Evolutionary conservation across 805 yeast genomes (phyloP).

Genomic region (Saturnispora zaruensis): DNA sequence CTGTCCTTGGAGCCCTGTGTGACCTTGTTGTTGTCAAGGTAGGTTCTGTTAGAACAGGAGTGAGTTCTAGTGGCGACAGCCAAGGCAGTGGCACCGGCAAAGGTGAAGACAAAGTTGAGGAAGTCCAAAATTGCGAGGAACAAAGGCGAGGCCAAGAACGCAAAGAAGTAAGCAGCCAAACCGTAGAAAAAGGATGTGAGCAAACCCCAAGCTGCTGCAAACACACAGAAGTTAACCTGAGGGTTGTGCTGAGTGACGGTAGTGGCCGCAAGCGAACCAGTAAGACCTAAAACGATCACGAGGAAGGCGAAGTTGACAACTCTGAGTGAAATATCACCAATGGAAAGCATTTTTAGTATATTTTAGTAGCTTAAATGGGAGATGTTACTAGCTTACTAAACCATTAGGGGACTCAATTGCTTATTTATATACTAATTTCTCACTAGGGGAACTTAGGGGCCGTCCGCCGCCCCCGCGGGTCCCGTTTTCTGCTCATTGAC

Average conservation of each 20-base stretch:
- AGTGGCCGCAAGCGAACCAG: slow-evolving; percentile 79
- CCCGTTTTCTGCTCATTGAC: neutral
- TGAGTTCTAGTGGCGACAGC: slow-evolving; percentile 85
- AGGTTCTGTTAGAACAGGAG: slow-evolving; percentile 66
- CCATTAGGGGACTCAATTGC: neutral
- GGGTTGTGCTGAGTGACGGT: slow-evolving; percentile 44
- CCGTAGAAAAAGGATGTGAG: slow-evolving; percentile 78
- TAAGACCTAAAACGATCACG: slow-evolving; percentile 73
- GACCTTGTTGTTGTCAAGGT: slow-evolving; percentile 57
- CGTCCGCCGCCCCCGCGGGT: slow-evolving; percentile 1
- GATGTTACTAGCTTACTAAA: neutral
- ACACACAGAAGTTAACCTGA: slow-evolving; percentile 83
- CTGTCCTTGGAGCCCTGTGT: slow-evolving; percentile 72
- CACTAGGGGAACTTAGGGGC: neutral
- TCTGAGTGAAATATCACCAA: slow-evolving; percentile 72
- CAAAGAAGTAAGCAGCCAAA: slow-evolving; percentile 62
- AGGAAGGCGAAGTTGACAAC: slow-evolving; percentile 64
- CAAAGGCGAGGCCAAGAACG: slow-evolving; percentile 81
- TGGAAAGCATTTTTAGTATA: slow-evolving; percentile 38
- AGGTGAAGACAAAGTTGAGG: slow-evolving; percentile 83
- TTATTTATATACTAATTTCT: neutral
- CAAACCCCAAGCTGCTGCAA: slow-evolving; percentile 80
- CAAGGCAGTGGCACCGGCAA: slow-evolving; percentile 89
- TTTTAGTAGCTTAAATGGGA: neutral
- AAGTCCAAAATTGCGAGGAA: slow-evolving; percentile 70